These are phyloP conservation scores for Chaetomiaceae sp. DNA, from an alignment of 2,329 filamentous ascomycete genomes.

Conservation along the genomic window DNA sequence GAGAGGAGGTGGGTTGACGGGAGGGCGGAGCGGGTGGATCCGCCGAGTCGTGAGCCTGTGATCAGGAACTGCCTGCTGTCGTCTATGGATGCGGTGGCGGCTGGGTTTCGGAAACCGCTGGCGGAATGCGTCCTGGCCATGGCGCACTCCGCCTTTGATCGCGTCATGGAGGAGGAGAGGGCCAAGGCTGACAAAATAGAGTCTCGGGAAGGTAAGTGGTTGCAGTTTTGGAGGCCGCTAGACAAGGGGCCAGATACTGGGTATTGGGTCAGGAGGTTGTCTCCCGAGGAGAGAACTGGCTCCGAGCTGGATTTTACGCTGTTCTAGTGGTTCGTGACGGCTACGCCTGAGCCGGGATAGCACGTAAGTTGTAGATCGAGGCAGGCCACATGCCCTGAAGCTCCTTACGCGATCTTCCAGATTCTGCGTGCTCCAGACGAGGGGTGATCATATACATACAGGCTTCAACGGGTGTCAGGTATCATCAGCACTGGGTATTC, in stretches of 20 bases:
- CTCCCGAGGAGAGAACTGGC: neutral
- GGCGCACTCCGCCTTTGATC: constrained; percentile 4
- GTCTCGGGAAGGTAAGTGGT: neutral
- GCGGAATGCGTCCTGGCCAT: constrained; percentile 11
- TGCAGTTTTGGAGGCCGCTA: constrained; percentile 14
- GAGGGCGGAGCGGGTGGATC: neutral
- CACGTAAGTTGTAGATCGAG: no score
- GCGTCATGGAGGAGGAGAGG: constrained; percentile 3
- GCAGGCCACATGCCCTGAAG: no score
- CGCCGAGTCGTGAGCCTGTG: neutral
- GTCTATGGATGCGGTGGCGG: constrained; percentile 10
- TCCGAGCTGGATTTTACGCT: neutral
- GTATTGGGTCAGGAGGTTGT: constrained; percentile 15
- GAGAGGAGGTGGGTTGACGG: neutral
- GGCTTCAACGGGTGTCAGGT: no score
- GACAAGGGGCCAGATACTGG: neutral
- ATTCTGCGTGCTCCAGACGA: no score
- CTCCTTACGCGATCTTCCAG: no score
- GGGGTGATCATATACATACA: no score
- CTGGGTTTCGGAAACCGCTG: neutral
- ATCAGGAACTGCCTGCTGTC: constrained; percentile 1
- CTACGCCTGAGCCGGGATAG: no score
- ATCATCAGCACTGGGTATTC: no score
- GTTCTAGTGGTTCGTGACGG: no score
- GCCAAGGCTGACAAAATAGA: neutral